A percentile compares a stretch with the other conserved stretches of the same genome.
These are phyloP conservation scores for Saccharomycopsis hybrid DNA, from an alignment of 1,139 yeast species.

Conservation along the genomic window DNA sequence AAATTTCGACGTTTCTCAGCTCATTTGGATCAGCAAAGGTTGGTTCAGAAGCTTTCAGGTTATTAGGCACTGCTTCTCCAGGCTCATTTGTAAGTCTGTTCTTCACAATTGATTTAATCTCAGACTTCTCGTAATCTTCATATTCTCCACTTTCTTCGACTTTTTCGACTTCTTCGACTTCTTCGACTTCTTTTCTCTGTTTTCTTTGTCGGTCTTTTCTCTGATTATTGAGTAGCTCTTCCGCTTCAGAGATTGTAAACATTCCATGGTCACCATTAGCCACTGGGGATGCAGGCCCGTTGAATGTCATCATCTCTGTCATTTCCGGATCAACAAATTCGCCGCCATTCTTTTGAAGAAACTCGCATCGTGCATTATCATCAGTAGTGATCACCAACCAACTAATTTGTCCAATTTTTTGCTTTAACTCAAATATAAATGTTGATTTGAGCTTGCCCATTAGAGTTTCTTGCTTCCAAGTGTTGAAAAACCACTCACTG, in stretches of 20 bases:
- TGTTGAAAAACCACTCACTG: slow-evolving; percentile 18
- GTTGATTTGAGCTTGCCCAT: slow-evolving; percentile 11
- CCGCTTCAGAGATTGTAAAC: slow-evolving; percentile 13
- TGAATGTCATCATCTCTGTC: no score
- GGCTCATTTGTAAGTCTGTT: no score
- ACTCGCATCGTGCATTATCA: slow-evolving; percentile 1
- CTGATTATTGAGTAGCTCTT: not conserved
- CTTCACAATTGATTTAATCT: no score
- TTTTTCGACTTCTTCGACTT: no score
- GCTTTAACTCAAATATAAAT: slow-evolving; percentile 14
- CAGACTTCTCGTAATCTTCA: no score
- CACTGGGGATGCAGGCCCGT: not conserved
- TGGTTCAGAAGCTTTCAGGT: no score
- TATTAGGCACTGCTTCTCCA: no score
- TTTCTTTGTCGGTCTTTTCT: no score
- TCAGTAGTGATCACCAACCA: slow-evolving; percentile 18
- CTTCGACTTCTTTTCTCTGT: no score
- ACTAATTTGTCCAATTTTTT: slow-evolving; percentile 16
- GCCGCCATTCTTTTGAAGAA: no score
- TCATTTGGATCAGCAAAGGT: no score
- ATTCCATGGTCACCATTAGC: slow-evolving; percentile 3
- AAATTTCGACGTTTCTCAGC: not conserved
- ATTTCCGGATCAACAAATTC: slow-evolving; percentile 12
- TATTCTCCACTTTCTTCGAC: no score
- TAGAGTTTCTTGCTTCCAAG: slow-evolving; percentile 19